These are phyloP conservation scores for Avicennia marina DNA, from an alignment of 257 asterid species.

Conservation along the genomic window DNA sequence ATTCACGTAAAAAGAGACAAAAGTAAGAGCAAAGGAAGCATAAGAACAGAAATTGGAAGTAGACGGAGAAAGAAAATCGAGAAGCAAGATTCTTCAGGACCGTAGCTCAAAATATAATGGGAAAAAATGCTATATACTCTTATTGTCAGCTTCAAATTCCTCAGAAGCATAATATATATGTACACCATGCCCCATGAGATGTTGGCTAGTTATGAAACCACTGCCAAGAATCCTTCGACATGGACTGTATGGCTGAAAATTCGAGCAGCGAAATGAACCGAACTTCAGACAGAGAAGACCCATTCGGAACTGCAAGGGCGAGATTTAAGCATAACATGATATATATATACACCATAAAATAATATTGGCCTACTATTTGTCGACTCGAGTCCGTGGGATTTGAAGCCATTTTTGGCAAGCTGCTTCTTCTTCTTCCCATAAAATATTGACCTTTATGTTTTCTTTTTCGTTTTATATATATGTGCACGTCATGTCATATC, in stretches of 20 bases:
- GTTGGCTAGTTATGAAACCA: slow-evolving; percentile 3
- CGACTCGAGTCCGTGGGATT: no score
- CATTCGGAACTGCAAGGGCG: no score
- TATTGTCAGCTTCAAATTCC: slow-evolving; percentile 8
- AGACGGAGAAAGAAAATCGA: slow-evolving; percentile 8
- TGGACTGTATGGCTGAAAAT: not conserved
- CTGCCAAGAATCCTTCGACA: not conserved
- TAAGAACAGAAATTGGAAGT: slow-evolving; percentile 6
- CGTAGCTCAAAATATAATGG: not conserved
- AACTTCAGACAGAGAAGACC: not conserved
- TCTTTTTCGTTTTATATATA: no score
- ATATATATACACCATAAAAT: no score
- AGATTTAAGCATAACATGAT: no score
- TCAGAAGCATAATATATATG: not conserved
- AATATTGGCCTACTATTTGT: no score
- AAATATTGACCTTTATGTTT: no score
- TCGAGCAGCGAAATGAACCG: no score
- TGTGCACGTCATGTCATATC: no score
- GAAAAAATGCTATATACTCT: not conserved
- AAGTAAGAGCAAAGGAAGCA: slow-evolving; percentile 17
- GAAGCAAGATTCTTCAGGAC: no score
- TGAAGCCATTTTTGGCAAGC: no score
- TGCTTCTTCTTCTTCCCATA: no score
- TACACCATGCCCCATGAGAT: slow-evolving; percentile 4
- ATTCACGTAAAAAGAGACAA: slow-evolving; percentile 21